Evolutionary conservation across 768 basidiomycete genomes (phyloP), one percentile per base, ranked within the genome.

Genomic region (Zangia roseola): DNA sequence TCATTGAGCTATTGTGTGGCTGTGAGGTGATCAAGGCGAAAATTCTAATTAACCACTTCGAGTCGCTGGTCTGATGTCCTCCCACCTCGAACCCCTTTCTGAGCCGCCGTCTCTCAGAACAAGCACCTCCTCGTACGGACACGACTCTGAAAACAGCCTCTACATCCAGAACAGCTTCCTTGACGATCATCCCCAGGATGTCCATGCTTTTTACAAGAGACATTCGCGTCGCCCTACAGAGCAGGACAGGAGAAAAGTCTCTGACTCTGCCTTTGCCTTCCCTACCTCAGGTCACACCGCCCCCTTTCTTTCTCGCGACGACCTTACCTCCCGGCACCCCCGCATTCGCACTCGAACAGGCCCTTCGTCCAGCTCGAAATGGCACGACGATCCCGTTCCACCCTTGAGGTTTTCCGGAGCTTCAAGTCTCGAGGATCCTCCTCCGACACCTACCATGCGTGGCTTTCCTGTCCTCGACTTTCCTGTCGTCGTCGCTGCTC

Each of bases 391-490:
- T 43, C 57, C 75, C 43, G 70, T 78, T 55, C 77, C 82, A 39
- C 70, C 79, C 58, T 69, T 81, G 47, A 77, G 81, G 52, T 78
- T 82, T 64, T 90, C 88, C 40, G 81, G 80, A 43, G 81, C 85
- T 3, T 88, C 86, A 1, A 83, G 82, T 25, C 77, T 83, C n/a
- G 88, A 84, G 58, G 85, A 85, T 2, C 81, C 84, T 38, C 88
- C 86, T 25, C 81, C 80, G 53, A 90, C 88, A 0, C 88, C 87
- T 2, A 67, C 63, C 2, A 25, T 57, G 25, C 38, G 49, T 12
- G 30, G 38, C 8, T 49, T 45, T 37, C 42, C 47, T 16, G 1
- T 79, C 39, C 74, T 79, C 42, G 66, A 78, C 41, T 81, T 84
- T 56, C 74, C 84, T 14, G 83, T 85, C 21, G 64, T 88, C 23